Percentiles rank a stretch among this genome's conserved stretches.
Conservation (phyloP, 805 yeast genomes). For the Candida pseudofarinosa region DNA sequence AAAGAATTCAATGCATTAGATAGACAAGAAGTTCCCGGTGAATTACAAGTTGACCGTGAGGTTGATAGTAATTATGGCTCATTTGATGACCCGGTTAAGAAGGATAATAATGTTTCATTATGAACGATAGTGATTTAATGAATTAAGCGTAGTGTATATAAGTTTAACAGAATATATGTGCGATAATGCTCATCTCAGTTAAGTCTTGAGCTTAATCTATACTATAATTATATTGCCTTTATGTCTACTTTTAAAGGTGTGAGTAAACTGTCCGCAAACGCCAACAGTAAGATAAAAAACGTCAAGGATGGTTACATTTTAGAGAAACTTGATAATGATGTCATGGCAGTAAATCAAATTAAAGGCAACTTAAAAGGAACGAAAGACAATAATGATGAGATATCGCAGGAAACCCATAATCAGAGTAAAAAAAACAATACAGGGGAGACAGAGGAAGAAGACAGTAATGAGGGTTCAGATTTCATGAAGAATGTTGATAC, state of each 20-base stretch:
- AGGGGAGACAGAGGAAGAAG: slow-evolving; percentile 4
- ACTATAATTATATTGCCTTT: not conserved
- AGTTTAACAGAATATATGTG: not conserved
- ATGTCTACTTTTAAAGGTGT: not conserved
- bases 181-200: not conserved
- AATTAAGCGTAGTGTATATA: not conserved
- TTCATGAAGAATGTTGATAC: slow-evolving; percentile 30
- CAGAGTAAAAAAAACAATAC: not conserved
- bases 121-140: not conserved
- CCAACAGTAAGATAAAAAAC: not conserved
- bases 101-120: not conserved
- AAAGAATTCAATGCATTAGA: slow-evolving; percentile 44
- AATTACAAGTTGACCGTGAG: slow-evolving; percentile 6
- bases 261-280: not conserved
- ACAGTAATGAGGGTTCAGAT: slow-evolving; percentile 26
- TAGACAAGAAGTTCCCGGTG: slow-evolving; percentile 22
- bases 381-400: not conserved
- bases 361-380: slow-evolving; percentile 11
- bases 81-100: slow-evolving; percentile 3
- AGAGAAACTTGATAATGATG: slow-evolving; percentile 27
- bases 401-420: not conserved
- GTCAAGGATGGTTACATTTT: slow-evolving; percentile 10
- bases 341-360: slow-evolving; percentile 18
- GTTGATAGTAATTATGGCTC: slow-evolving; percentile 1
- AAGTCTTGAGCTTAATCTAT: too few species aligned